phyloP scores from a whole-genome alignment of 352 stramenopile species.

The Discostella stelligera region DNA sequence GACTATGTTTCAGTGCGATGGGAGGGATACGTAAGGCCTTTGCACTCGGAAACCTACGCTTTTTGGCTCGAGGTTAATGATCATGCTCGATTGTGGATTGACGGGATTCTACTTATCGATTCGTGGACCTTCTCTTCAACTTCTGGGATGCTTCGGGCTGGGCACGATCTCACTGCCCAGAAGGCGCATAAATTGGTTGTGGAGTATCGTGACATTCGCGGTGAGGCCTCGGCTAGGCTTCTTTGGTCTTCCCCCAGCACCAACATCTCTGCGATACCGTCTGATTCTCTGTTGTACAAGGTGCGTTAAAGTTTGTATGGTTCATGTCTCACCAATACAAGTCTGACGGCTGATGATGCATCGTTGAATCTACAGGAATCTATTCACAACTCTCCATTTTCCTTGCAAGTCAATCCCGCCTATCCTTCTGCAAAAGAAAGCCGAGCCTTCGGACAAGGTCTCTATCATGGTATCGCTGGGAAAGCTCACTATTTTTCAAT shows the following conservation, averaged over 20 bases:
- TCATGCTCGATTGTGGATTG: slow-evolving; percentile 63
- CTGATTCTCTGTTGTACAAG: slow-evolving; percentile 42
- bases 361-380: slow-evolving; percentile 38
- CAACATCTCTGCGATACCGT: slow-evolving; percentile 32
- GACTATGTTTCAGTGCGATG: slow-evolving; percentile 71
- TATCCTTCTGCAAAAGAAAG: slow-evolving; percentile 21
- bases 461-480: slow-evolving; percentile 38
- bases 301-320: no score
- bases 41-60: slow-evolving; percentile 37
- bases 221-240: slow-evolving; percentile 38
- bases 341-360: no score
- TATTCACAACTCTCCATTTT: slow-evolving; percentile 31
- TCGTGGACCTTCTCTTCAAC: slow-evolving; percentile 47
- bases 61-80: slow-evolving; percentile 62
- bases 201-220: slow-evolving; percentile 61
- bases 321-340: no score
- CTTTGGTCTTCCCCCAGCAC: slow-evolving; percentile 46
- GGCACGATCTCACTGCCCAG: slow-evolving; percentile 28
- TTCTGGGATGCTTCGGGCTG: slow-evolving; percentile 24
- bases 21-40: slow-evolving; percentile 44
- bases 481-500: slow-evolving; percentile 41
- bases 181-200: slow-evolving; percentile 53
- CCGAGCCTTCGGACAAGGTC: slow-evolving; percentile 28
- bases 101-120: slow-evolving; percentile 64
- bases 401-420: slow-evolving; percentile 27